These are phyloP conservation scores for Candida sakaeoensis DNA, from an alignment of 805 yeast genomes.

Conservation along the genomic window DNA sequence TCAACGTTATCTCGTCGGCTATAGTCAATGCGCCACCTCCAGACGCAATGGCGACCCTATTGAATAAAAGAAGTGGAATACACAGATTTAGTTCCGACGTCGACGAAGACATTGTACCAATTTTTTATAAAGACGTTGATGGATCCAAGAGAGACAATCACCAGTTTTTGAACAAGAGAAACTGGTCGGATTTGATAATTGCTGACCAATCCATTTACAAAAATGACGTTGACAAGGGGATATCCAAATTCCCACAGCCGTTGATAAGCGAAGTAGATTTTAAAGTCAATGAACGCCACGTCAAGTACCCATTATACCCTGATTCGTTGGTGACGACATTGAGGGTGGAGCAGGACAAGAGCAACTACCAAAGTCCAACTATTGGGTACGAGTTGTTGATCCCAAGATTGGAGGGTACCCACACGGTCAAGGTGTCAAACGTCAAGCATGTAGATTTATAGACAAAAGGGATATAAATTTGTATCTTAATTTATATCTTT, in stretches of 20 bases:
- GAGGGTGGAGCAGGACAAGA: constrained; percentile 65
- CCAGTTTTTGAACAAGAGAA: constrained; percentile 61
- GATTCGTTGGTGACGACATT: constrained; percentile 65
- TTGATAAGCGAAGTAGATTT: constrained; percentile 10
- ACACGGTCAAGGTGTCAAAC: constrained; percentile 23
- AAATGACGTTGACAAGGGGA: constrained; percentile 15
- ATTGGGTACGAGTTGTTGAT: constrained; percentile 65
- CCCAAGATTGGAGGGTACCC: constrained; percentile 50
- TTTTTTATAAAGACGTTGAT: constrained; percentile 60
- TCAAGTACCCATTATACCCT: constrained; percentile 52
- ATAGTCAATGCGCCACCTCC: constrained; percentile 94
- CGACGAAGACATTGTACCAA: constrained; percentile 77
- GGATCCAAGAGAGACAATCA: constrained; percentile 46
- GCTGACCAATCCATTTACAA: constrained; percentile 32
- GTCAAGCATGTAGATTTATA: constrained; percentile 30
- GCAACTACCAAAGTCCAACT: constrained; percentile 47
- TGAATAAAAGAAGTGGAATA: constrained; percentile 61
- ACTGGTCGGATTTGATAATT: constrained; percentile 69
- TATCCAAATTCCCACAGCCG: constrained; percentile 43
- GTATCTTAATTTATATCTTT: neutral
- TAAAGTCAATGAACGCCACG: constrained; percentile 25
- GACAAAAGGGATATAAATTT: too few species aligned
- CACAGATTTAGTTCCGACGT: constrained; percentile 66
- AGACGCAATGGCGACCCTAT: constrained; percentile 69
- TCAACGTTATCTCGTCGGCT: constrained; percentile 86